Evolutionary conservation across 768 basidiomycete genomes (phyloP).

Genomic region (Serendipita sp.): DNA sequence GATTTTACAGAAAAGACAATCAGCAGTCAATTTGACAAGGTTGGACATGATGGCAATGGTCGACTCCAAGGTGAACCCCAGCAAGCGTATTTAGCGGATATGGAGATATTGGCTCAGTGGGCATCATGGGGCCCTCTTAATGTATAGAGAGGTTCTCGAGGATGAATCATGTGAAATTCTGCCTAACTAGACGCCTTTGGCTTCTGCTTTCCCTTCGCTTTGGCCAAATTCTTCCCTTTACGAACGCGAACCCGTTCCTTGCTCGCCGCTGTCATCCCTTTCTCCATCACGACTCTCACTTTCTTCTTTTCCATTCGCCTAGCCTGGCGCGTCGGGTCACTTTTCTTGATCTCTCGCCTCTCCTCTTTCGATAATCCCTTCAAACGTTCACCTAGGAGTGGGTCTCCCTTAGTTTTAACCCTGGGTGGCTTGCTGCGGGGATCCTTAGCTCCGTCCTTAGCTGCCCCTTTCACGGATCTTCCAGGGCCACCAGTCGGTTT

Average conservation of each 20-base stretch:
- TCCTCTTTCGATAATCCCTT: slow-evolving; percentile 67
- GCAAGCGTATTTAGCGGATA: too few relatives aligned
- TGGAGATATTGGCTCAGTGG: too few relatives aligned
- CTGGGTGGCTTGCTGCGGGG: slow-evolving; percentile 3
- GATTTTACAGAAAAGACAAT: slow-evolving; percentile 90
- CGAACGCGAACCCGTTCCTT: slow-evolving; percentile 5
- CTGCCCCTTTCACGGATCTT: slow-evolving; percentile 4
- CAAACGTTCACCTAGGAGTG: slow-evolving; percentile 61
- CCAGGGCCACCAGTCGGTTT: slow-evolving; percentile 15
- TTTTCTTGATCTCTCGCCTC: slow-evolving; percentile 65
- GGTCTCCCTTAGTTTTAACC: slow-evolving; percentile 62
- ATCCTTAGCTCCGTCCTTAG: slow-evolving; percentile 11
- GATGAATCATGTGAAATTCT: neutral
- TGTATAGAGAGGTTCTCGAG: too few relatives aligned
- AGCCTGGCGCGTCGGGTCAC: slow-evolving; percentile 65
- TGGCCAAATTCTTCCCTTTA: neutral
- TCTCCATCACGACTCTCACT: slow-evolving; percentile 20
- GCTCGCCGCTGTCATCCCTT: neutral
- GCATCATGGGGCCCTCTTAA: too few relatives aligned
- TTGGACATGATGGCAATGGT: neutral
- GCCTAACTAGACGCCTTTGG: neutral
- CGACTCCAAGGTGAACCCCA: too few relatives aligned
- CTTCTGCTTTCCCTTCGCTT: neutral
- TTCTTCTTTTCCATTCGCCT: slow-evolving; percentile 85
- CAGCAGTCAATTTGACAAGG: slow-evolving; percentile 2